These are phyloP conservation scores for Solanum sitiens DNA, from an alignment of 257 asterid species.

Conservation along the genomic window DNA sequence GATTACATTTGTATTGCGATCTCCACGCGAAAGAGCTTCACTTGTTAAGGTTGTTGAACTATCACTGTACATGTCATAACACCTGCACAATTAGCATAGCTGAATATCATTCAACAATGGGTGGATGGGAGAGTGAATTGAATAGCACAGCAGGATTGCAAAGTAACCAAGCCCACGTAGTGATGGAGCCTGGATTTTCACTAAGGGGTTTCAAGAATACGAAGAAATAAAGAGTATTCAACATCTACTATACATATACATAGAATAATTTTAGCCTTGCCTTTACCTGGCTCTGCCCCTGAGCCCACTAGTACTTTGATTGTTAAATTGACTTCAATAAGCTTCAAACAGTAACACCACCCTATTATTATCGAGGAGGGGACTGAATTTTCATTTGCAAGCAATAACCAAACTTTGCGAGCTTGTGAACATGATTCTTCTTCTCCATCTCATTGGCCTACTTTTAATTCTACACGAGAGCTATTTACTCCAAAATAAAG, in stretches of 20 bases:
- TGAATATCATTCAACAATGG: neutral
- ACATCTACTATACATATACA: neutral
- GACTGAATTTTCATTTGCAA: neutral
- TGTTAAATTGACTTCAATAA: neutral
- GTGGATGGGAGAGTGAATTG: neutral
- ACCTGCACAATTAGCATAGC: neutral
- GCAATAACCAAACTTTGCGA: neutral
- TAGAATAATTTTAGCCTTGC: neutral
- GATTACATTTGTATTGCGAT: neutral
- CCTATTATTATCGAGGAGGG: neutral
- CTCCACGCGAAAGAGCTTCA: neutral
- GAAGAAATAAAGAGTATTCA: neutral
- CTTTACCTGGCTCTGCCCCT: neutral
- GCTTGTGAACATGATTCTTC: neutral
- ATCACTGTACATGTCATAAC: neutral
- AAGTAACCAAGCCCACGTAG: neutral
- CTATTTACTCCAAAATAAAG: neutral
- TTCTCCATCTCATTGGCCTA: neutral
- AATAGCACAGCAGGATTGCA: neutral
- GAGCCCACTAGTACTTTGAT: neutral
- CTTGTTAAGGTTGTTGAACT: neutral
- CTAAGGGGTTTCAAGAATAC: neutral
- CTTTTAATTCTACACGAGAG: neutral
- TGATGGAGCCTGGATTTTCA: neutral
- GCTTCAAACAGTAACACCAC: neutral